These are phyloP conservation scores for Thelonectria olida DNA, from an alignment of 2,329 filamentous ascomycete genomes.

Conservation along the genomic window DNA sequence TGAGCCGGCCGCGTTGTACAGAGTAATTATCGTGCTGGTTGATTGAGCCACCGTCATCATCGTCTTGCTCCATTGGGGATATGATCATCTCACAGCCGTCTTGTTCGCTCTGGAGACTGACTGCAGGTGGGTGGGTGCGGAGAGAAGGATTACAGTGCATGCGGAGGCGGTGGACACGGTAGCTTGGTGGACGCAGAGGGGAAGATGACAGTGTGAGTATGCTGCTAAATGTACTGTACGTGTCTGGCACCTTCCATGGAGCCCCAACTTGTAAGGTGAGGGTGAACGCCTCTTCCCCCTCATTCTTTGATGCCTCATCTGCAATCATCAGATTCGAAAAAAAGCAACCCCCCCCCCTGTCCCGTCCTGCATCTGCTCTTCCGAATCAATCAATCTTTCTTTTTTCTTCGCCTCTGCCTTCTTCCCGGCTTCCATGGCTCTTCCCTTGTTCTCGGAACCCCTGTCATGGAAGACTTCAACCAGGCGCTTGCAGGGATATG, in stretches of 20 bases:
- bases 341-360: not conserved
- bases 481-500: conserved; percentile 18
- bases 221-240: not conserved
- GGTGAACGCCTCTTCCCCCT: not conserved
- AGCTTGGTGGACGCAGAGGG: too few relatives aligned
- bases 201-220: not conserved
- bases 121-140: too few relatives aligned
- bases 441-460: not conserved
- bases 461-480: not conserved
- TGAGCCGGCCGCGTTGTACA: not conserved
- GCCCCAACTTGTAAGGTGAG: not conserved
- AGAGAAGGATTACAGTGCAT: not conserved
- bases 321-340: not conserved
- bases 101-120: not conserved
- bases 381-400: not conserved
- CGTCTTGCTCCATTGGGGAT: not conserved
- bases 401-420: not conserved
- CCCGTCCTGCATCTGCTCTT: not conserved
- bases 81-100: not conserved
- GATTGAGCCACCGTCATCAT: conserved; percentile 12
- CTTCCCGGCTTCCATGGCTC: not conserved
- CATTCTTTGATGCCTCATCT: not conserved
- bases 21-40: not conserved
- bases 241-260: not conserved
- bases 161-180: too few relatives aligned